Evolutionary conservation across 768 basidiomycete genomes (phyloP), one percentile per base, ranked within the genome.

Genomic region (Trametes coccinea): DNA sequence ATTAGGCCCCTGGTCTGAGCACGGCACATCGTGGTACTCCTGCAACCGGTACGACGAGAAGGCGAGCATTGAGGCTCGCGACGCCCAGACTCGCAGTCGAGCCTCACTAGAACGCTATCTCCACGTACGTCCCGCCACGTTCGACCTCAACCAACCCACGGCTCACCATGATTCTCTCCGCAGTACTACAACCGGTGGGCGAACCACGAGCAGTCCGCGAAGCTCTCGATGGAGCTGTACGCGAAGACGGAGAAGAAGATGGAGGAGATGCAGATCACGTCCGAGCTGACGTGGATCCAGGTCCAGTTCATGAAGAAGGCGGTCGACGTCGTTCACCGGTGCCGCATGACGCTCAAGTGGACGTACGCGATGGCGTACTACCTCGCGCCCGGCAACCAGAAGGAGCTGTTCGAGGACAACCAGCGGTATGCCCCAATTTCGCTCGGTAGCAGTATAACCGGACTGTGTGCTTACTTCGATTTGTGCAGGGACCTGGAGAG

Each of bases 161-260:
- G 30, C 39, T 45, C 43, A 61, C 22, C 22, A 22, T 22, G 34
- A 37, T 11, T 5, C 11, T 27, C 45, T 22, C 56, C 41, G 4
- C 65, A 97, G 94, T 99, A 98, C 78, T 99, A 98, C 80, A 98
- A 97, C 74, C 92, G 97, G 43, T 99, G 93, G 92, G 93, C 97
- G 7, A 99, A 99, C 75, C 97, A 99, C 77, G 97, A 99, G 72
- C 95, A 97, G 72, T 97, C 95, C n/a, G 94, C 95, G 53, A 95
- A 95, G 76, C 87, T 99, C 53, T 95, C 96, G 16, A 74, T 92
- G 14, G 94, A 98, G 65, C 79, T 98, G 44, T 96, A 95, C 74
- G 82, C 82, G 58, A 95, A 95, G 79, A 98, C 96, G 11, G 95
- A 99, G 83, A 95, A 96, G 85, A 98, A 98, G 87, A 99, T 99